Evolutionary conservation across 148 eudicot species (phyloP), one percentile per base, ranked within the genome.

Genomic region (Simmondsia chinensis): DNA sequence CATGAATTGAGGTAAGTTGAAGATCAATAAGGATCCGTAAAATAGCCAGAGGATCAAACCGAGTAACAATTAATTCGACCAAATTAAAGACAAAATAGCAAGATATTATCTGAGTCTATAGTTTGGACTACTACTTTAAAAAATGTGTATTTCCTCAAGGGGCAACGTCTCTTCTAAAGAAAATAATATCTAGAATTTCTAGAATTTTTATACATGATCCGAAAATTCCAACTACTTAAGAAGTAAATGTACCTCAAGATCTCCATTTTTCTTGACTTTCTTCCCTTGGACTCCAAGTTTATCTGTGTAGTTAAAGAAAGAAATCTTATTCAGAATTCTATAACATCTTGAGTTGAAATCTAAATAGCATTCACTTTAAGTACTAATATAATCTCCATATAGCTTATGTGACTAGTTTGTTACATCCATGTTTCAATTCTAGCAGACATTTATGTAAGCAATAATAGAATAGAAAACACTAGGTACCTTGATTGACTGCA

Each of bases 401-500:
- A n/a, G n/a, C n/a, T n/a, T n/a, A n/a, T n/a, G n/a, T n/a, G n/a
- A n/a, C n/a, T n/a, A n/a, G n/a, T n/a, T n/a, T n/a, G n/a, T n/a
- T 4, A 23, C 5, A 4, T 9, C 10, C 3, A 9, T 23, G 0
- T 0, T 23, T 32, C 3, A 4, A 15, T 20, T 19, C 7, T 4
- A n/a, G n/a, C n/a, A n/a, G n/a, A n/a, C n/a, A n/a, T n/a, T n/a
- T n/a, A n/a, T n/a, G n/a, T n/a, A n/a, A n/a, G n/a, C n/a, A n/a
- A n/a, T n/a, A n/a, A n/a, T n/a, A n/a, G n/a, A n/a, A n/a, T n/a
- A n/a, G n/a, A n/a, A n/a, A n/a, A n/a, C n/a, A n/a, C 15, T 22
- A 13, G 52, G 29, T 43, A 87, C 96, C 96, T 74, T 88, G 89
- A 60, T 78, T 89, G 28, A 89, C 87, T 1, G 84, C 83, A 48